Percentiles rank a stretch among this genome's conserved stretches.
These are phyloP conservation scores for Coniophora puteana DNA, from an alignment of 1,284 basidiomycete species.

Conservation along the genomic window DNA sequence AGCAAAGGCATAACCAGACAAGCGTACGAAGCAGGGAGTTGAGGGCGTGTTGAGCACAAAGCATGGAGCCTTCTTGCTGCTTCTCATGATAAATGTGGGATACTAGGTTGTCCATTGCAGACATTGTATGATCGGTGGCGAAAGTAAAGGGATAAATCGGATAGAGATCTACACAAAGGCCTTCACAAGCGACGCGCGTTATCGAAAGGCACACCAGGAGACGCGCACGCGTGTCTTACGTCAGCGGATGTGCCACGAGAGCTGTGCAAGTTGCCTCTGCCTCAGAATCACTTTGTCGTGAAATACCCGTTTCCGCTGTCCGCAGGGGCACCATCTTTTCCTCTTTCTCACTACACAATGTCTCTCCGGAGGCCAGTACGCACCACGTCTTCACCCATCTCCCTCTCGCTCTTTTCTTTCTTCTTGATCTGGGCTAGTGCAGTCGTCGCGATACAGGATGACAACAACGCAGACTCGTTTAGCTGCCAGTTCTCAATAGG, in stretches of 20 bases:
- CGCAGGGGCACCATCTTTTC: too few species aligned
- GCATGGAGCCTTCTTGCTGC: slow-evolving; percentile 74
- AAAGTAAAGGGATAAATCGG: too few species aligned
- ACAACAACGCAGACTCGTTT: slow-evolving; percentile 33
- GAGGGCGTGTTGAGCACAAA: slow-evolving; percentile 84
- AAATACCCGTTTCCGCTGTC: too few species aligned
- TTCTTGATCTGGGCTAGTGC: slow-evolving; percentile 32
- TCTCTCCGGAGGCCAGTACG: slow-evolving; percentile 18
- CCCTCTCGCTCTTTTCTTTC: slow-evolving; percentile 20
- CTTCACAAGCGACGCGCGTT: too few species aligned
- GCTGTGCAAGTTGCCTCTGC: too few species aligned
- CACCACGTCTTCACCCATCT: slow-evolving; percentile 7
- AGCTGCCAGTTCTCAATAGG: slow-evolving; percentile 51
- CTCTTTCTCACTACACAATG: slow-evolving; percentile 16
- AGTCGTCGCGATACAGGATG: slow-evolving; percentile 34
- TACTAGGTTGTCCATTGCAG: slow-evolving; percentile 50
- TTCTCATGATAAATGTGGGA: slow-evolving; percentile 70
- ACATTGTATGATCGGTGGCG: slow-evolving; percentile 42
- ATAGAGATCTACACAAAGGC: too few species aligned
- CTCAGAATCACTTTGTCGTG: too few species aligned
- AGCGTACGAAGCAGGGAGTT: slow-evolving; percentile 75
- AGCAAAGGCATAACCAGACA: slow-evolving; percentile 8
- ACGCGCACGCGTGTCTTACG: slow-evolving; percentile 35
- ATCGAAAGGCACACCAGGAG: too few species aligned
- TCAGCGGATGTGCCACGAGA: slow-evolving; percentile 18